Base-by-base conservation (phyloP, 371 early-diverging fungal genomes). In the Mortierella sp. region DNA sequence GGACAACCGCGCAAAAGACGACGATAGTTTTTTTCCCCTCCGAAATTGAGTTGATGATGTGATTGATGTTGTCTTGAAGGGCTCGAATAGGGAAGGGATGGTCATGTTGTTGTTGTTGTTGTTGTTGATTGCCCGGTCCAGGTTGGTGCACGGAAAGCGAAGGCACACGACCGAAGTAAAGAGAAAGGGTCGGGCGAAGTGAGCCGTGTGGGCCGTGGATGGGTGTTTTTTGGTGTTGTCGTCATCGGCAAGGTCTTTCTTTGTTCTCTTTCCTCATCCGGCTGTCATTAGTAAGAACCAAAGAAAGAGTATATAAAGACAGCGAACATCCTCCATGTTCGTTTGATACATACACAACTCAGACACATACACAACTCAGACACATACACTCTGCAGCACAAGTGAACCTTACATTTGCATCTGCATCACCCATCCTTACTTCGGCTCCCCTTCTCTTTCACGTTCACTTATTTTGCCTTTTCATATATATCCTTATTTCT, bases 1-100 rank as follows among this genome's bases (percentile, higher is more conserved):
- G 61, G 39, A 61, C 37, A 61, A 61, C 61, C 61, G 61, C 61
- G 61, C 61, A 61, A 47, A 7, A 22, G 22, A 47, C 22, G 47
- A 50, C 50, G n/a, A 24, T n/a, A 24, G 24, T 50, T 5, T n/a
- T n/a, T n/a, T n/a, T n/a, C n/a, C n/a, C n/a, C n/a, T n/a, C n/a
- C n/a, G n/a, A n/a, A 14, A 6, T n/a, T 19, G 22, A 47, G 48
- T n/a, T 47, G 47, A 34, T 31, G 31, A 3, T 58, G 19, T 34
- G 29, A 14, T 53, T 55, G 1, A 2, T 29, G 6, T 16, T 47
- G 14, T 47, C 47, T 47, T 16, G 0, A 19, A 22, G 14, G 52
- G 31, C 16, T 31, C 58, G 58, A 55, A 55, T 55, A 31, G 58
- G 58, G 29, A 61, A 37, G 37, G 19, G 9, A 2, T 34, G 19